phyloP scores from a whole-genome alignment of 1,284 basidiomycete species.

The Cutaneotrichosporon sp. region DNA sequence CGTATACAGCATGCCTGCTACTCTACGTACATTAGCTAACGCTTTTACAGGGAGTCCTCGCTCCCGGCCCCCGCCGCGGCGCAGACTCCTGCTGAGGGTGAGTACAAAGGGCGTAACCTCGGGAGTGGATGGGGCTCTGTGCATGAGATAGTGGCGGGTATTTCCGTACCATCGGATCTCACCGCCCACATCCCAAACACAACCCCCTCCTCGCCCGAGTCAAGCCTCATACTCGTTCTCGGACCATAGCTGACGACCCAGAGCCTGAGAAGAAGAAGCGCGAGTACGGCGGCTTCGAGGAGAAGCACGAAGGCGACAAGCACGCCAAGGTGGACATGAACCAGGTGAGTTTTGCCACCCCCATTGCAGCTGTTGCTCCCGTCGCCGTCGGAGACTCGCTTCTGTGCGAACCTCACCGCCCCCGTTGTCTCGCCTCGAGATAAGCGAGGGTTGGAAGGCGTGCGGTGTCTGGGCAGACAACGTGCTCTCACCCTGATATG shows the following conservation, averaged over 20 bases:
- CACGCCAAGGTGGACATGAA: conserved; percentile 82
- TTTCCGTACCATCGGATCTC: too few relatives aligned
- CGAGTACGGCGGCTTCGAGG: conserved; percentile 87
- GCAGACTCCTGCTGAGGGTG: conserved; percentile 20
- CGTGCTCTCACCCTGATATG: neutral
- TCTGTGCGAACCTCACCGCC: too few relatives aligned
- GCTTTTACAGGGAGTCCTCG: conserved; percentile 31
- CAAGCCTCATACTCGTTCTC: too few relatives aligned
- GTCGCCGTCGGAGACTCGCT: too few relatives aligned
- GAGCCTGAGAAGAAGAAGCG: conserved; percentile 68
- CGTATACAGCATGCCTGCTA: neutral
- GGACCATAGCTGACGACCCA: neutral
- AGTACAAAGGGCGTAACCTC: conserved; percentile 2
- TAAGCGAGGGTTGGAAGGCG: too few relatives aligned
- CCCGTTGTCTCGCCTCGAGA: too few relatives aligned
- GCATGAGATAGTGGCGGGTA: neutral
- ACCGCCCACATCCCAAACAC: neutral
- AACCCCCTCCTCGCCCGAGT: neutral
- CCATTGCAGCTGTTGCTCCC: too few relatives aligned
- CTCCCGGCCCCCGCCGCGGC: conserved; percentile 21
- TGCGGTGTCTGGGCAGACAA: too few relatives aligned
- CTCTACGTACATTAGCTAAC: conserved; percentile 3
- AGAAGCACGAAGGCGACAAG: conserved; percentile 54
- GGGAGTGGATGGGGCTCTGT: neutral
- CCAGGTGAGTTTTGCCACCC: conserved; percentile 53